A percentile compares a stretch with the other conserved stretches of the same genome.
Evolutionary conservation across 345 rosid species (phyloP).

Genomic region (Hibiscus syriacus): DNA sequence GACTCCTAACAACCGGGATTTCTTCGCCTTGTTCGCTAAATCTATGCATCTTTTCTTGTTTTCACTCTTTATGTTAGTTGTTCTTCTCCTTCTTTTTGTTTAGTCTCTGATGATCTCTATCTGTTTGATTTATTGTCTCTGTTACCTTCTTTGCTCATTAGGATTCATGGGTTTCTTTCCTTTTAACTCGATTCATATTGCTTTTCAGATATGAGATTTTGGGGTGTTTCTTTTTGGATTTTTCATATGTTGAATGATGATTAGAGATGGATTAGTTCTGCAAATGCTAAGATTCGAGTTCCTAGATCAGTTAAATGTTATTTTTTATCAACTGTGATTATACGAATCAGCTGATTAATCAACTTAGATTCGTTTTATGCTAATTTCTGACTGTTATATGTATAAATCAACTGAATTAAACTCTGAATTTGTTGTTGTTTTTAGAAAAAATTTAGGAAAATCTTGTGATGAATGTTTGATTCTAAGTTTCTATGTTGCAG

Average conservation of each 20-base stretch:
- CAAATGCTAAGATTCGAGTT: neutral
- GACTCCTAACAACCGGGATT: conserved; percentile 63
- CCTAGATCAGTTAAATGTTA: too few relatives aligned
- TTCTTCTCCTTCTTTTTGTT: conserved; percentile 6
- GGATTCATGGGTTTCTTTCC: neutral
- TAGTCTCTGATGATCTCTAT: neutral
- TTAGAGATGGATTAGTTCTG: neutral
- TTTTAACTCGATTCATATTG: neutral
- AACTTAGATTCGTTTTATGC: too few relatives aligned
- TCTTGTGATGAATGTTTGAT: conserved; percentile 6
- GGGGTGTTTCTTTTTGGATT: neutral
- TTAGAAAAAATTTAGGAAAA: neutral
- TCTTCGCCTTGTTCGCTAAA: conserved; percentile 33
- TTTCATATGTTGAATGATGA: neutral
- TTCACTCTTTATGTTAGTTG: neutral
- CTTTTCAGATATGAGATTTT: conserved; percentile 14
- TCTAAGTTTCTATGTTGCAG: conserved; percentile 20
- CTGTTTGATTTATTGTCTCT: neutral
- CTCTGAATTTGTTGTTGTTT: too few relatives aligned
- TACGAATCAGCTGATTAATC: too few relatives aligned
- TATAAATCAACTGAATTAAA: too few relatives aligned
- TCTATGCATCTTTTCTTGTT: neutral
- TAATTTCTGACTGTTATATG: too few relatives aligned
- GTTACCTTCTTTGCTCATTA: neutral
- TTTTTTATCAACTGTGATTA: too few relatives aligned